Evolutionary conservation across 352 stramenopile genomes (phyloP).

Genomic region (Halophytophthora batemanensis): DNA sequence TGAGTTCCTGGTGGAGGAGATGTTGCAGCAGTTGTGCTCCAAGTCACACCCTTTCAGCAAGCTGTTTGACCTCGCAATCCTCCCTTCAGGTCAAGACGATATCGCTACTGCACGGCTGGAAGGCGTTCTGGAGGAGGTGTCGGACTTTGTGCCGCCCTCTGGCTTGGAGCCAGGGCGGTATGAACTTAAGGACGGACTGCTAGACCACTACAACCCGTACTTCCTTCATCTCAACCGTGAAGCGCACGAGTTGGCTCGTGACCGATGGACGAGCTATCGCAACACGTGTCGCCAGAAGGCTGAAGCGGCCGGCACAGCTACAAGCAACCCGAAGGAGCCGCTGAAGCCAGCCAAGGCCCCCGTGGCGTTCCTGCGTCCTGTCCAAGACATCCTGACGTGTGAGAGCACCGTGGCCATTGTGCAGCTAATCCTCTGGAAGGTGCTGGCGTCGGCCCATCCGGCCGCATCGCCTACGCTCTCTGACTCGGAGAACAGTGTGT

Average conservation of each 20-base stretch:
- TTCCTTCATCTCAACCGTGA: slow-evolving; percentile 85
- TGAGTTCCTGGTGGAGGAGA: slow-evolving; percentile 77
- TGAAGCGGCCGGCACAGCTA: slow-evolving; percentile 9
- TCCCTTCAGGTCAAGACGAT: slow-evolving; percentile 82
- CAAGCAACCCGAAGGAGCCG: slow-evolving; percentile 33
- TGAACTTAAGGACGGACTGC: slow-evolving; percentile 63
- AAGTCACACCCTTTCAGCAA: slow-evolving; percentile 83
- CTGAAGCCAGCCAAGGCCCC: slow-evolving; percentile 35
- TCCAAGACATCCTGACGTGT: slow-evolving; percentile 63
- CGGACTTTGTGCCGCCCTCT: slow-evolving; percentile 67
- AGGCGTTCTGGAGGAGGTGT: slow-evolving; percentile 54
- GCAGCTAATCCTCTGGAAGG: slow-evolving; percentile 64
- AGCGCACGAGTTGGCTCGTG: slow-evolving; percentile 73
- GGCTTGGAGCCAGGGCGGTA: slow-evolving; percentile 80
- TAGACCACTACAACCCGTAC: slow-evolving; percentile 86
- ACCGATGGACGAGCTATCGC: slow-evolving; percentile 78
- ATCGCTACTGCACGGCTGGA: slow-evolving; percentile 68
- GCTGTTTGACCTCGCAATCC: slow-evolving; percentile 73
- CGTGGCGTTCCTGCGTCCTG: slow-evolving; percentile 49
- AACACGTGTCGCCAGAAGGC: slow-evolving; percentile 41
- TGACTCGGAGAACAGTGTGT: slow-evolving; percentile 39
- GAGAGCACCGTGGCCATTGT: slow-evolving; percentile 64
- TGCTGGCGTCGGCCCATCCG: slow-evolving; percentile 28
- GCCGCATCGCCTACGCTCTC: slow-evolving; percentile 6
- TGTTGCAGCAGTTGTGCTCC: slow-evolving; percentile 81